Evolutionary conservation across 306 rosid genomes (phyloP).

Genomic region (Ammopiptanthus mongolicus): DNA sequence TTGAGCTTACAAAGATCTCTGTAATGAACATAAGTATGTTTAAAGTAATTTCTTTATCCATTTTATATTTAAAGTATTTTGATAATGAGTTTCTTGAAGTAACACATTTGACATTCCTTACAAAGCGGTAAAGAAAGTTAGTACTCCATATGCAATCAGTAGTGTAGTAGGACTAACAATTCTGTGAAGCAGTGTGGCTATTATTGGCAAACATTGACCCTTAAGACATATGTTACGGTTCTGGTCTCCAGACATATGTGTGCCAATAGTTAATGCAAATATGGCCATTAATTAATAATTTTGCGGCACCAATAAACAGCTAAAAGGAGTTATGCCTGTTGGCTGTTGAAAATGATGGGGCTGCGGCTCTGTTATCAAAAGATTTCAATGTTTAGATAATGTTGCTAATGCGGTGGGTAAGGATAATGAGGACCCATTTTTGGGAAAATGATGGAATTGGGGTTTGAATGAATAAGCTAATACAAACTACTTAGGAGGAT

Average conservation of each 20-base stretch:
- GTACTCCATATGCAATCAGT: background rate
- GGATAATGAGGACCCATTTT: background rate
- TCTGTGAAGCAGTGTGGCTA: background rate
- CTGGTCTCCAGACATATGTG: background rate
- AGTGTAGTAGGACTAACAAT: background rate
- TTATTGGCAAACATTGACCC: background rate
- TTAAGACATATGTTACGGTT: background rate
- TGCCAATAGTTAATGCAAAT: background rate
- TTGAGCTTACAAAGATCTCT: background rate
- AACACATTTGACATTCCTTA: background rate
- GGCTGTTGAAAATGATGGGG: background rate
- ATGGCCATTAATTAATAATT: conserved; percentile 8
- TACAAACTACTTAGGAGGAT: background rate
- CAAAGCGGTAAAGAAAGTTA: background rate
- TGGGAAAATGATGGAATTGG: no score
- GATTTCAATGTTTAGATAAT: background rate
- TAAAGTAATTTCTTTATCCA: no score
- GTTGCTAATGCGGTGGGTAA: background rate
- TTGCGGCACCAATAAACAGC: background rate
- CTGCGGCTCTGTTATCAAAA: background rate
- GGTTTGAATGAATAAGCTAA: no score
- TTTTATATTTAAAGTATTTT: background rate
- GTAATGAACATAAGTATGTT: no score
- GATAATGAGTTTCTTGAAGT: background rate
- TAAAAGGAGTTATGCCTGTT: background rate